Evolutionary conservation across 1,139 yeast genomes (phyloP).

Genomic region (Pichia cactophila): DNA sequence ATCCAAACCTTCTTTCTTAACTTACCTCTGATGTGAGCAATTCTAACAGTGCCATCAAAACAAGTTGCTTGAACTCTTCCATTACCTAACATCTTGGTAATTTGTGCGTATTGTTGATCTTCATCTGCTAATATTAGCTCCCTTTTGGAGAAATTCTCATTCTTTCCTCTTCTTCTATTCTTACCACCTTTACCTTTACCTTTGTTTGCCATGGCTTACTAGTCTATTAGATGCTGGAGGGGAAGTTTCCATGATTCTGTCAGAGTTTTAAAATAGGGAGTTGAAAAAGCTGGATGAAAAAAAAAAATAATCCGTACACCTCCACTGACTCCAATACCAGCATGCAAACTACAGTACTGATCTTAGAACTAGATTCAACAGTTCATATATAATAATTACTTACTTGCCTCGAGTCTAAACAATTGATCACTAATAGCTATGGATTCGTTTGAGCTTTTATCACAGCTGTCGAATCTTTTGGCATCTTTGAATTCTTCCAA

Average conservation of each 20-base stretch:
- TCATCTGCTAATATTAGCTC: constrained; percentile 89
- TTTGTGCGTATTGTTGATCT: constrained; percentile 98
- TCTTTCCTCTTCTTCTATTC: constrained; percentile 99
- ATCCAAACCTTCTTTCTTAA: constrained; percentile 99
- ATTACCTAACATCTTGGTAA: constrained; percentile 96
- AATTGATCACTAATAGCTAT: constrained; percentile 27
- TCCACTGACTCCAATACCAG: neutral
- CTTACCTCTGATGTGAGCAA: constrained; percentile 98
- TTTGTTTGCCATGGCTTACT: constrained; percentile 24
- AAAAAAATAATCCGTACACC: constrained; percentile 1
- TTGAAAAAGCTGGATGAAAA: neutral
- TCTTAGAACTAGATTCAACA: neutral
- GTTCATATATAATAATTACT: neutral
- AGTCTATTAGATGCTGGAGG: neutral
- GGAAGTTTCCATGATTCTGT: neutral
- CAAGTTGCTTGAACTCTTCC: constrained; percentile 94
- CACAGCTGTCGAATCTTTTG: constrained; percentile 58
- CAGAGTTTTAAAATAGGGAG: neutral
- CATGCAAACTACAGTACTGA: neutral
- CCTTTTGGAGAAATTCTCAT: constrained; percentile 88
- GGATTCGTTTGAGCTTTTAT: constrained; percentile 77
- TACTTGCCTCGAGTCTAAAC: neutral
- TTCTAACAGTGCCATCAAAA: constrained; percentile 87
- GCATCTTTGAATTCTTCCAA: constrained; percentile 56
- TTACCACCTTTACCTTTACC: constrained; percentile 47